phyloP scores from a whole-genome alignment of 768 basidiomycete species.

The Dictyophora rubrovolvata region DNA sequence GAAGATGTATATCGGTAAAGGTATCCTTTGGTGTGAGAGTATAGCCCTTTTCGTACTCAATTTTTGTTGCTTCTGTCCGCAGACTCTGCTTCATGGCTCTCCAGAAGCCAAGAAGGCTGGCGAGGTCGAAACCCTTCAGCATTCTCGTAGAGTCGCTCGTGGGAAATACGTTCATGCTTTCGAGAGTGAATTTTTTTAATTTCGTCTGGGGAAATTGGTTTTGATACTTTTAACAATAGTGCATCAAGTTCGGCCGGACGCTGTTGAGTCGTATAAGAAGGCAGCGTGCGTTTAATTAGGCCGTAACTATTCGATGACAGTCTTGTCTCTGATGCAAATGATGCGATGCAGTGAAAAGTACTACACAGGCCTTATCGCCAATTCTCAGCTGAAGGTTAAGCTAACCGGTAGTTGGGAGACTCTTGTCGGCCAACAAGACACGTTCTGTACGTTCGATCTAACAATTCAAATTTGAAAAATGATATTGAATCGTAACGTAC shows the following conservation, averaged over 20 bases:
- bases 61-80: not conserved
- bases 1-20: conserved; percentile 7
- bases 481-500: too few relatives aligned
- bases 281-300: conserved; percentile 55
- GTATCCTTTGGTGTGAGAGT: not conserved
- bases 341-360: conserved; percentile 72
- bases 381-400: conserved; percentile 67
- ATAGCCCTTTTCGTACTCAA: conserved; percentile 1
- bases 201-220: not conserved
- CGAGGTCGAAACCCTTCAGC: conserved; percentile 65
- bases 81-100: conserved; percentile 91
- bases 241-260: conserved; percentile 79
- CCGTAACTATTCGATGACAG: too few relatives aligned
- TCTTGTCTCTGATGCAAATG: too few relatives aligned
- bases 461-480: not conserved
- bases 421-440: conserved; percentile 81
- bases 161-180: conserved; percentile 92
- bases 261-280: conserved; percentile 72
- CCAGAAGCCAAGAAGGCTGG: conserved; percentile 80
- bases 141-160: conserved; percentile 80
- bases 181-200: conserved; percentile 47
- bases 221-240: conserved; percentile 31
- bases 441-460: conserved; percentile 52
- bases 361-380: conserved; percentile 70
- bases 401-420: conserved; percentile 93